phyloP scores from a whole-genome alignment of 768 basidiomycete genomes.

The Plicaturopsis crispa region DNA sequence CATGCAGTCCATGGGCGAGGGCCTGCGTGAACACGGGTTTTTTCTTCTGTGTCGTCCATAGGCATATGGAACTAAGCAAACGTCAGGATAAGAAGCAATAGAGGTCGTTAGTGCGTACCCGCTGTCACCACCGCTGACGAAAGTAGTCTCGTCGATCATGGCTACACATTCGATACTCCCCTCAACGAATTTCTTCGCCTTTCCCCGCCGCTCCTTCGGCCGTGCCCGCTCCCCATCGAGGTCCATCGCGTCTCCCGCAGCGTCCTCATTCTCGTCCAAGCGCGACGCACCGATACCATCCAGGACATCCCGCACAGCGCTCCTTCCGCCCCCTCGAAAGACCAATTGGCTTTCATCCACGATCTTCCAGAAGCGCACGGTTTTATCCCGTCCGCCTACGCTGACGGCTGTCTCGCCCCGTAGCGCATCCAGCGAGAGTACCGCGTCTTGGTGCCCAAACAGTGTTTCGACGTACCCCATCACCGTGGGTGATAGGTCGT shows the following conservation, averaged over 20 bases:
- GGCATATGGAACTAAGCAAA: constrained; percentile 68
- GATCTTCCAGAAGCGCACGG: constrained; percentile 93
- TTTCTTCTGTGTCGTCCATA: constrained; percentile 92
- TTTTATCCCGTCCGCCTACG: constrained; percentile 87
- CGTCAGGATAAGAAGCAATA: constrained; percentile 1
- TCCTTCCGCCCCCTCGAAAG: constrained; percentile 91
- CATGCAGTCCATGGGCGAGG: constrained; percentile 82
- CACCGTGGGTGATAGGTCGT: constrained; percentile 62
- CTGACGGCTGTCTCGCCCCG: constrained; percentile 81
- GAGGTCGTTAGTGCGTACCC: constrained; percentile 51
- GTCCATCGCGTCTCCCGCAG: constrained; percentile 19
- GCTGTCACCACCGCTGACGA: constrained; percentile 92
- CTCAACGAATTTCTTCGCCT: constrained; percentile 59
- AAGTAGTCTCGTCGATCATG: constrained; percentile 92
- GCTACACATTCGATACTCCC: constrained; percentile 88
- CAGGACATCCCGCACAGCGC: constrained; percentile 68
- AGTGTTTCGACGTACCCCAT: constrained; percentile 94
- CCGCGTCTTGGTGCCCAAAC: constrained; percentile 93
- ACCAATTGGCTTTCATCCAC: constrained; percentile 93
- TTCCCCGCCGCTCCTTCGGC: constrained; percentile 21
- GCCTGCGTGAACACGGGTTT: constrained; percentile 87
- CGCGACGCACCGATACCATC: constrained; percentile 71
- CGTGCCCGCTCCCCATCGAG: constrained; percentile 24
- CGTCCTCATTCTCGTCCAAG: constrained; percentile 41
- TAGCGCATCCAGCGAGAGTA: constrained; percentile 72